Base-by-base conservation (phyloP, 345 rosid species). In the Conringia planisiliqua region DNA sequence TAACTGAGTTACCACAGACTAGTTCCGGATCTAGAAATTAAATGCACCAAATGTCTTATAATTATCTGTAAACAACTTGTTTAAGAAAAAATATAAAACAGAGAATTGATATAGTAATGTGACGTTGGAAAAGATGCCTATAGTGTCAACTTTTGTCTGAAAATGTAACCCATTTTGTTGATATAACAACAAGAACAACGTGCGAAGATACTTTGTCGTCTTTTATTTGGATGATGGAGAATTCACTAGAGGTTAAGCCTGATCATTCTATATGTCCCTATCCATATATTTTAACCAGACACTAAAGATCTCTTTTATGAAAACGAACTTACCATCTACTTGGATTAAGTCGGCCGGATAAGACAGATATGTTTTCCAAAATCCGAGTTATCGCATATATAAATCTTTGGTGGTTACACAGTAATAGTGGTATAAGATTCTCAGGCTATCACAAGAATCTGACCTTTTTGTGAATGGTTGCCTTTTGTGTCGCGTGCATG, bases 121-220 rank as follows among this genome's bases (percentile, higher is more conserved):
- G 60, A 70, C 71, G 52, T 56, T 46, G 24, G 43, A 44, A 52
- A 61, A 52, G 70, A 68, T 51, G 74, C 69, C 12, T 60, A 67
- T 38, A 42, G 59, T 70, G 71, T 70, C 60, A 62, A 62, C 59
- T 70, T 69, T 29, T 70, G 80, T 70, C 71, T 62, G 13, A 55
- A 70, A 55, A 43, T 62, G 75, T 62, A 54, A 33, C 70, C 50
- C 62, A 51, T 43, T 51, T 20, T 33, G 65, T 26, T 50, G 3
- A 62, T 46, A 33, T 70, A 70, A 11, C 52, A 70, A 62, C 80
- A 70, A 76, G 43, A 70, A 76, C 43, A 70, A 70, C 71, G 75
- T 76, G 75, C 71, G 60, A 76, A 70, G 71, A 76, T 76, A 70
- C 75, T 33, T 43, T 76, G 71, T 76, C 75, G 71, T 76, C 75